Evolutionary conservation across 768 basidiomycete genomes (phyloP).

Genomic region (Clitopilus hobsonii): DNA sequence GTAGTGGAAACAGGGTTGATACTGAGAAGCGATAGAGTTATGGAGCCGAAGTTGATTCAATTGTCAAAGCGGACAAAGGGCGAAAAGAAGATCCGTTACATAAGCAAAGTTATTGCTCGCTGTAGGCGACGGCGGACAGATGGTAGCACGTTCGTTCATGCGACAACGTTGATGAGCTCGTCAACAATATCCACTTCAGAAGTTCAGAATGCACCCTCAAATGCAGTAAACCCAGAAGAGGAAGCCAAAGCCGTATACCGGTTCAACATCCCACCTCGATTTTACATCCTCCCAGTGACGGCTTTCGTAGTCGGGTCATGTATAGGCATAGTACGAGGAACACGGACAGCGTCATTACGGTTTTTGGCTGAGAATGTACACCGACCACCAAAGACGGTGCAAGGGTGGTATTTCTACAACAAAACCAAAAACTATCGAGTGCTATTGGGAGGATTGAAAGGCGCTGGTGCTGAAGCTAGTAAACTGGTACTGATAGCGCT

Average conservation of each 20-base stretch:
- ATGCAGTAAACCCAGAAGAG: conserved; percentile 13
- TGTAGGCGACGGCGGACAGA: neutral
- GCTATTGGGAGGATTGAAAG: conserved; percentile 66
- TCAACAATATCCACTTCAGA: neutral
- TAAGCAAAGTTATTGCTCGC: neutral
- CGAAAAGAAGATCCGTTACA: neutral
- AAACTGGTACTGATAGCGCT: conserved; percentile 37
- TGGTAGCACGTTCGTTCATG: neutral
- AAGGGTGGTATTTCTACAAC: conserved; percentile 95
- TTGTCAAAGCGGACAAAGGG: neutral
- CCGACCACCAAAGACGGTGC: conserved; percentile 75
- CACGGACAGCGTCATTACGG: conserved; percentile 64
- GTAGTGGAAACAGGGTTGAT: neutral
- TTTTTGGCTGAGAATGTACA: conserved; percentile 95
- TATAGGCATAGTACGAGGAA: conserved; percentile 72
- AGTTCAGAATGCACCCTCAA: conserved; percentile 1
- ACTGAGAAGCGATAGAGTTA: neutral
- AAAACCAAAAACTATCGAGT: conserved; percentile 94
- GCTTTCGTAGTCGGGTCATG: conserved; percentile 59
- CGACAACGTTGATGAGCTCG: neutral
- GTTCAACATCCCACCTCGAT: conserved; percentile 44
- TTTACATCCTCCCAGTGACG: conserved; percentile 56
- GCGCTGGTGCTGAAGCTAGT: conserved; percentile 53
- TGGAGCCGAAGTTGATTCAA: too few species aligned
- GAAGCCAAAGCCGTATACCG: conserved; percentile 7